phyloP scores from a whole-genome alignment of 495 filamentous ascomycete genomes.

The Margaritispora aquatica region DNA sequence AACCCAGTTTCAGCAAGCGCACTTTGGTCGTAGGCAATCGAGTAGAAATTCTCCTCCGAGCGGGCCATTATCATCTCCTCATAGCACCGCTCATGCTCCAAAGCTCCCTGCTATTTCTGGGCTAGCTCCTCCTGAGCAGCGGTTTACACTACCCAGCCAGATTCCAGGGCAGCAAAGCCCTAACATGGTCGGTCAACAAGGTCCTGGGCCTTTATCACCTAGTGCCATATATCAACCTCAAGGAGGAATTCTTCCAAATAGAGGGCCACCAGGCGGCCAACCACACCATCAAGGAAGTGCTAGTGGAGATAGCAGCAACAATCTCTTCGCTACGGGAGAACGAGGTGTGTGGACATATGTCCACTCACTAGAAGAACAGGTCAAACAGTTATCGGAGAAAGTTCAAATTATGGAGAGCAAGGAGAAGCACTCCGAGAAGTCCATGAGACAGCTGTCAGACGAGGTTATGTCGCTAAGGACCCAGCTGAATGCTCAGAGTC shows the following conservation, averaged over 20 bases:
- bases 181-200: constrained; percentile 15
- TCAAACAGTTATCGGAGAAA: constrained; percentile 32
- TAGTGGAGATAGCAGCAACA: constrained; percentile 34
- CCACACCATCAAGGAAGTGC: constrained; percentile 25
- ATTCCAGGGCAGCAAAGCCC: constrained; percentile 21
- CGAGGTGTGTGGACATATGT: constrained; percentile 42
- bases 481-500: constrained; percentile 23
- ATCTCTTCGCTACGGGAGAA: constrained; percentile 36
- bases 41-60: constrained; percentile 33
- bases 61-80: constrained; percentile 33
- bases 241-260: constrained; percentile 3
- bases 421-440: constrained; percentile 31
- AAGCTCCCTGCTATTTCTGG: constrained; percentile 33
- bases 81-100: constrained; percentile 30
- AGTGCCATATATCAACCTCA: constrained; percentile 16
- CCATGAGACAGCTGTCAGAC: constrained; percentile 31
- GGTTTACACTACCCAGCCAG: constrained; percentile 37
- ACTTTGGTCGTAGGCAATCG: constrained; percentile 50
- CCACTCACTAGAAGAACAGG: constrained; percentile 41
- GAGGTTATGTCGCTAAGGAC: constrained; percentile 30
- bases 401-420: constrained; percentile 34
- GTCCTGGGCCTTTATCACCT: constrained; percentile 14
- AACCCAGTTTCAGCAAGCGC: constrained; percentile 60
- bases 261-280: constrained; percentile 7
- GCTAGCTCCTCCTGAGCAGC: constrained; percentile 42